A percentile compares a stretch with the other conserved stretches of the same genome.
phyloP scores from a whole-genome alignment of 2,329 filamentous ascomycete genomes.

The Aspergillus hiratsukae region DNA sequence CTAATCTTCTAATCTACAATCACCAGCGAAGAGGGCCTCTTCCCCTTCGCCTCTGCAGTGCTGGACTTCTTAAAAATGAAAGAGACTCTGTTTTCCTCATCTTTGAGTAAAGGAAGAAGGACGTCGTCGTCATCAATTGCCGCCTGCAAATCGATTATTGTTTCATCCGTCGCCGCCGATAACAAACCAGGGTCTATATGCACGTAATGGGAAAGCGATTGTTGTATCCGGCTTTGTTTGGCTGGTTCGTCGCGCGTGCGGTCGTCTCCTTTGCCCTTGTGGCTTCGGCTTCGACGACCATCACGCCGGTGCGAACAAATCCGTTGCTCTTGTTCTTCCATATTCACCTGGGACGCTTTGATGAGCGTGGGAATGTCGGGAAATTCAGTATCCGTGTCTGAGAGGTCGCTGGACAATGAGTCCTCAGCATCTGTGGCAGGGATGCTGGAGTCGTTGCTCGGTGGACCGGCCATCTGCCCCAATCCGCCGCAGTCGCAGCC shows the following conservation, averaged over 20 bases:
- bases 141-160: constrained; percentile 15
- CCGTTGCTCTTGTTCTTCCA: constrained; percentile 31
- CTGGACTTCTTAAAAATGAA: constrained; percentile 39
- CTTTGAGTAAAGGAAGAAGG: constrained; percentile 32
- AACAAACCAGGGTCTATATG: constrained; percentile 40
- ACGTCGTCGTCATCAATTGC: constrained; percentile 31
- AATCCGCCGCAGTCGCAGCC: constrained; percentile 58
- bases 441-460: constrained; percentile 9
- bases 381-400: constrained; percentile 18
- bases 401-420: constrained; percentile 5
- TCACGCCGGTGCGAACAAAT: constrained; percentile 14
- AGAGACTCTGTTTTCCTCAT: constrained; percentile 36
- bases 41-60: constrained; percentile 15
- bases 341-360: constrained; percentile 39
- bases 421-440: constrained; percentile 5
- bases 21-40: not conserved
- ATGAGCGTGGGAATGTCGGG: constrained; percentile 30
- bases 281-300: constrained; percentile 6
- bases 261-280: constrained; percentile 2
- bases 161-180: constrained; percentile 6
- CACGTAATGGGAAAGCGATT: constrained; percentile 40
- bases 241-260: constrained; percentile 9
- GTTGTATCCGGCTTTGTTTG: constrained; percentile 36
- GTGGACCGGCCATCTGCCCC: constrained; percentile 31
- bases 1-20: not conserved